A percentile compares a stretch with the other conserved stretches of the same genome.
Evolutionary conservation across 805 yeast species (phyloP).

Genomic region (Myxozyma sirexii): DNA sequence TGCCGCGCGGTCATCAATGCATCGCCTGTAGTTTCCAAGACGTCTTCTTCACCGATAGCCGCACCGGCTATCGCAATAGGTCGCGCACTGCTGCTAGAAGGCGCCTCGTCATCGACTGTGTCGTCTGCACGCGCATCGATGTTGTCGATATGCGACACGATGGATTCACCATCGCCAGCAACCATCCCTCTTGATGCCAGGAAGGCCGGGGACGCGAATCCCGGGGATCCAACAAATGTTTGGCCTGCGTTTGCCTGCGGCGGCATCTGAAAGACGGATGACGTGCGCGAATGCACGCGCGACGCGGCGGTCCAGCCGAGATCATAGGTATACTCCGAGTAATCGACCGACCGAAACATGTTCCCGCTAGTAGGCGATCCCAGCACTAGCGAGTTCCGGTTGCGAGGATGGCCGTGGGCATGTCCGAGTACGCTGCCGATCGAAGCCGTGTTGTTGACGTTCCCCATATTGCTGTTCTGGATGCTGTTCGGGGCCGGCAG

Average conservation of each 20-base stretch:
- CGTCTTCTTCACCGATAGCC: not conserved
- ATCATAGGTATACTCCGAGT: conserved; percentile 33
- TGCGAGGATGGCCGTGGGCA: conserved; percentile 6
- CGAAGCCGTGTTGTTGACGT: not conserved
- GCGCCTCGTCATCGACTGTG: not conserved
- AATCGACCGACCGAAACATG: conserved; percentile 21
- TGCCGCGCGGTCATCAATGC: not conserved
- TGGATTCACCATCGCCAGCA: conserved; percentile 10
- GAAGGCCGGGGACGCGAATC: conserved; percentile 28
- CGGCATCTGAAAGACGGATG: conserved; percentile 17
- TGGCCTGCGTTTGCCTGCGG: conserved; percentile 1
- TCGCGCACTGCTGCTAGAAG: not conserved
- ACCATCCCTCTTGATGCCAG: conserved; percentile 13
- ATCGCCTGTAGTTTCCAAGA: not conserved
- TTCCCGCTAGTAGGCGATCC: conserved; percentile 11
- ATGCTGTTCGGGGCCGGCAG: not conserved
- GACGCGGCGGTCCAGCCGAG: conserved; percentile 35
- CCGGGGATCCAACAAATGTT: conserved; percentile 13
- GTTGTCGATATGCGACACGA: conserved; percentile 8
- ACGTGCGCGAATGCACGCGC: conserved; percentile 31
- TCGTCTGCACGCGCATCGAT: conserved; percentile 7
- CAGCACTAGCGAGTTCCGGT: conserved; percentile 7
- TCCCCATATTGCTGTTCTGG: not conserved
- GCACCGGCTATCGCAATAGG: not conserved
- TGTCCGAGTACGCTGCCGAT: not conserved